A percentile compares a stretch with the other conserved stretches of the same genome.
Evolutionary conservation across 2,329 filamentous ascomycete genomes (phyloP).

Genomic region (Aureobasidium pullulans): DNA sequence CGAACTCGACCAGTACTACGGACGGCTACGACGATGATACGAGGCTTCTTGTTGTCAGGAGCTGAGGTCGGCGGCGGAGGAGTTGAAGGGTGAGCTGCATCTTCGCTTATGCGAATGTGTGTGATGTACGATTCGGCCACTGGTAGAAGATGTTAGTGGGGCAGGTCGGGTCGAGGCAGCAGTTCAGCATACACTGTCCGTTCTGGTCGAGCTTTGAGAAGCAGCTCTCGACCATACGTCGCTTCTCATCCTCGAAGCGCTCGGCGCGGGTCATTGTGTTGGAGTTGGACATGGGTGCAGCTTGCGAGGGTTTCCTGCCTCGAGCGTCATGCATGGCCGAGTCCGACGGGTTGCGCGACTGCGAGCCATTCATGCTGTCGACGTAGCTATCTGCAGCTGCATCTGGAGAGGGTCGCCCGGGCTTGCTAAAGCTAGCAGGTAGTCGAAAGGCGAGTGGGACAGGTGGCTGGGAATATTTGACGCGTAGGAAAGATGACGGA

Average conservation of each 20-base stretch:
- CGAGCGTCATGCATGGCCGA: constrained; percentile 10
- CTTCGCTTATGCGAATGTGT: constrained; percentile 86
- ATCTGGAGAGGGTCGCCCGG: neutral
- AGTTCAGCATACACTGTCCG: constrained; percentile 62
- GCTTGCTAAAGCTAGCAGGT: neutral
- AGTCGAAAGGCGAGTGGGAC: neutral
- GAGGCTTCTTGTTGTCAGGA: constrained; percentile 71
- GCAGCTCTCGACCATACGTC: constrained; percentile 87
- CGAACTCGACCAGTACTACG: constrained; percentile 86
- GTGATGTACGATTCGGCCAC: constrained; percentile 95
- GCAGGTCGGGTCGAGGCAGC: constrained; percentile 8
- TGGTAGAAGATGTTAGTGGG: constrained; percentile 28
- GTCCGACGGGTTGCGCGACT: constrained; percentile 14
- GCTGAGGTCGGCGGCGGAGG: constrained; percentile 76
- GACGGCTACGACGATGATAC: constrained; percentile 89
- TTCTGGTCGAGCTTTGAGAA: constrained; percentile 85
- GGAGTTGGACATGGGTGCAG: neutral
- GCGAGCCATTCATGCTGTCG: constrained; percentile 18
- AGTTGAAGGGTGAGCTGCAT: constrained; percentile 69
- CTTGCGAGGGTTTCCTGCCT: neutral
- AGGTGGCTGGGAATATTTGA: neutral
- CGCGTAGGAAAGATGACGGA: constrained; percentile 11
- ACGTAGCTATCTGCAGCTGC: neutral
- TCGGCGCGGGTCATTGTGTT: constrained; percentile 54
- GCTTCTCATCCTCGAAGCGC: constrained; percentile 93